Base-by-base conservation (phyloP, 768 basidiomycete species). In the Ramaria rubella region DNA sequence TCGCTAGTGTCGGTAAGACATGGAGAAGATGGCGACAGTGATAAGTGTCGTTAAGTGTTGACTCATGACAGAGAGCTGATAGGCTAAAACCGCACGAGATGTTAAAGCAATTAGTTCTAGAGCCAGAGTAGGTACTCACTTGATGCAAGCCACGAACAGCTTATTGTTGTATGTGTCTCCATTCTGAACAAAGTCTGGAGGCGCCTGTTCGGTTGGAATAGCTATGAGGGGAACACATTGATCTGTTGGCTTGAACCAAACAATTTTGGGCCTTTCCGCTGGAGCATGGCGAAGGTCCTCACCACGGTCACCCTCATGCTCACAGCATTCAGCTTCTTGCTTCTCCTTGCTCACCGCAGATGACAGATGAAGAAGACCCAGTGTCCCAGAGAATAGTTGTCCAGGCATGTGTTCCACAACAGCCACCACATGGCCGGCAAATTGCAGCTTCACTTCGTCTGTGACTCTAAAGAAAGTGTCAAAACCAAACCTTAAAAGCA, bases 201-300 rank as follows among this genome's bases (percentile, higher is more conserved):
- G 96, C 0, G 96, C 95, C 71, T 99, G 96, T 66, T 99, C 96
- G 7, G 96, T 98, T 7, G 94, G 95, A 60, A 99, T 99, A 55
- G 96, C 96, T 65, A 99, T 97, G 40, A 98, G 79, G 43, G 96
- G 96, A 1, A 99, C 96, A 57, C 96, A 89, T 71, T 99, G 98
- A 76, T 97, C 94, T 26, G 95, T 97, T 4, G 96, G 96, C 74
- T 97, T 95, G 80, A 99, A 98, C 96, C 96, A 99, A 45, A 99
- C 94, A 61, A 99, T 99, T 79, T 97, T 98, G 60, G 95, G 95
- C 38, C 94, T 85, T 69, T 94, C 91, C 43, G 87, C 83, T 1
- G 85, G 83, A 27, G 76, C 77, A 44, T 87, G 85, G 63, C 86
- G 80, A 27, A 87, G 87, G 67, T 92, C 90, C 58, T 90, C 88